Evolutionary conservation across 1,284 basidiomycete species (phyloP), one percentile per base, ranked within the genome.

Genomic region (Trametes versicolor): DNA sequence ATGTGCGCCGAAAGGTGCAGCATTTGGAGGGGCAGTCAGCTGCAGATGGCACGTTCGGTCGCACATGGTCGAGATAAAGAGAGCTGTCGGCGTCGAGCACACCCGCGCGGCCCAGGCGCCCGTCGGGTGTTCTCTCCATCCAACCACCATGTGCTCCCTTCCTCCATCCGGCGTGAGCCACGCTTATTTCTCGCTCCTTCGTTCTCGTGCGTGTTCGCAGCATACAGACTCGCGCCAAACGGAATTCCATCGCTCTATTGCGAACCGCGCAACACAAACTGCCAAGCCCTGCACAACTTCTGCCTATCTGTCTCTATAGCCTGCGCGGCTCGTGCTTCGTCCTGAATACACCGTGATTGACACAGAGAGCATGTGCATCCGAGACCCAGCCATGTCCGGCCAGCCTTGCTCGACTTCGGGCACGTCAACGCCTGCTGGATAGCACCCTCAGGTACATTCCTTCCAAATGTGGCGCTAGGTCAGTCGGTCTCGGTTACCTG

Each of bases 141-240:
- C 23, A 55, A 51, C 60, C n/a, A 12, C 53, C 60, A 62, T 62
- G 60, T 62, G 60, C 36, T 62, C 60, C 25, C 58, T n/a, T 5
- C 41, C 37, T 29, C 15, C 39, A 47, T 48, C 43, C 43, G 43
- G 59, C 21, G 47, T 21, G 10, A 3, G 36, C 51, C 39, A 60
- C 58, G 50, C 53, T 43, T 55, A 27, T 41, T 17, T 32, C 54
- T 29, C 34, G 39, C 41, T 36, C 41, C 41, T 19, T 12, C 4
- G 15, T 12, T 32, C 15, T 23, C 51, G 10, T 36, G 12, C 34
- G 15, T 34, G 32, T 52, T 15, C n/a, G n/a, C 32, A 7, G 48
- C 25, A 23, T 4, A 5, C 25, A 6, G 19, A 4, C 48, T 49
- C 25, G 48, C 27, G 48, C 15, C 12, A 32, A 32, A 23, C 29